Percentiles rank a stretch among this genome's conserved stretches.
Conservation (phyloP, 2,329 filamentous ascomycete genomes). For the Biscogniauxia mediterranea region DNA sequence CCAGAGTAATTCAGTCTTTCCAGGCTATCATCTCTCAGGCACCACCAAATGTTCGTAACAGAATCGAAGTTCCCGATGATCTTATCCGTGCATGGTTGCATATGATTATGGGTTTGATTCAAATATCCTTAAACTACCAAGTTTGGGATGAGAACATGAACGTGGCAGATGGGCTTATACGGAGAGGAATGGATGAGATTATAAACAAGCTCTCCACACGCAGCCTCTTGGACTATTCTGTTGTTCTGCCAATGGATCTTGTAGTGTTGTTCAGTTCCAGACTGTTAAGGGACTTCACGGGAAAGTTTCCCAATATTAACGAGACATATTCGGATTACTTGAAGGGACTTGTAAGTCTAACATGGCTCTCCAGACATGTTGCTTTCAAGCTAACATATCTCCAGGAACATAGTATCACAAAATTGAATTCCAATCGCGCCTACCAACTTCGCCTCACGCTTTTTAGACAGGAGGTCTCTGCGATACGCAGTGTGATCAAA, state of each 20-base stretch:
- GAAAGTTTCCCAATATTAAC: constrained; percentile 37
- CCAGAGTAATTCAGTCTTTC: constrained; percentile 17
- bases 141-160: constrained; percentile 32
- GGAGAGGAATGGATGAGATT: constrained; percentile 3
- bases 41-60: constrained; percentile 26
- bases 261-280: constrained; percentile 39
- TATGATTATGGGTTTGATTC: constrained; percentile 38
- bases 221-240: constrained; percentile 20
- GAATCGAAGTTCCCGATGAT: constrained; percentile 35
- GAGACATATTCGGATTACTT: constrained; percentile 44
- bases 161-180: constrained; percentile 27
- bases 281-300: constrained; percentile 40
- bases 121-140: constrained; percentile 20
- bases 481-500: constrained; percentile 36
- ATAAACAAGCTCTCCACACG: constrained; percentile 17
- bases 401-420: constrained; percentile 39
- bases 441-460: constrained; percentile 42
- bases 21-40: constrained; percentile 20
- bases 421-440: constrained; percentile 38
- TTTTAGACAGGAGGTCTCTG: constrained; percentile 40
- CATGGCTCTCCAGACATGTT: constrained; percentile 22
- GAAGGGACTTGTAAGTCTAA: constrained; percentile 37
- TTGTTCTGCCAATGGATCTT: constrained; percentile 43
- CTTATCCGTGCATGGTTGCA: constrained; percentile 43
- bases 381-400: constrained; percentile 12